phyloP scores from a whole-genome alignment of 108 stramenopile genomes.

The Nitzschia inconspicua region DNA sequence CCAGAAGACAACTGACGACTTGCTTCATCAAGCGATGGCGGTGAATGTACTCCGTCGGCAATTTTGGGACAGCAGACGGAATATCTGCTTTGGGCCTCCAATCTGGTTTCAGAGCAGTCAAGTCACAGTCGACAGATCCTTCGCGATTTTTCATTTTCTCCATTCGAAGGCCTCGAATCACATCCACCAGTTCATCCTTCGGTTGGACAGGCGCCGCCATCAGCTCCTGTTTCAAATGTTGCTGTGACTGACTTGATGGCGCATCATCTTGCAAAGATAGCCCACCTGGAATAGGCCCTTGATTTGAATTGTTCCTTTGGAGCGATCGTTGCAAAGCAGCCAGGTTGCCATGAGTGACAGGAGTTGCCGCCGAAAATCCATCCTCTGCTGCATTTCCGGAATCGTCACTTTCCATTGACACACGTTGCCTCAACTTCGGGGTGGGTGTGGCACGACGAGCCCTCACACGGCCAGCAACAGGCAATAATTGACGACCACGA shows the following conservation, averaged over 20 bases:
- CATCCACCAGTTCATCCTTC: slow-evolving; percentile 81
- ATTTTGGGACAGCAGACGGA: slow-evolving; percentile 75
- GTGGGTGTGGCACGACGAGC: slow-evolving; percentile 81
- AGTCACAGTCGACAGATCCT: slow-evolving; percentile 34
- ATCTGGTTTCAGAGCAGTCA: slow-evolving; percentile 69
- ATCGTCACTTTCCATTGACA: background rate
- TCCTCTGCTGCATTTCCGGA: slow-evolving; percentile 58
- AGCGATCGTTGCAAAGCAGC: slow-evolving; percentile 63
- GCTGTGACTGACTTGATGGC: slow-evolving; percentile 9
- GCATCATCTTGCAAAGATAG: slow-evolving; percentile 9
- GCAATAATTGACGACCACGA: slow-evolving; percentile 72
- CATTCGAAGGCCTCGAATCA: slow-evolving; percentile 70
- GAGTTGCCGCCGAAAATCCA: slow-evolving; percentile 59
- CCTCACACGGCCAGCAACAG: slow-evolving; percentile 72
- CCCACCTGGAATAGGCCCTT: slow-evolving; percentile 12
- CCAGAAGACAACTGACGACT: slow-evolving; percentile 79
- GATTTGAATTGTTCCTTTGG: slow-evolving; percentile 8
- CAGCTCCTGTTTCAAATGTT: slow-evolving; percentile 10
- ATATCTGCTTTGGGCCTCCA: slow-evolving; percentile 85
- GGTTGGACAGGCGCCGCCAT: slow-evolving; percentile 34
- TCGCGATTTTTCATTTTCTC: slow-evolving; percentile 77
- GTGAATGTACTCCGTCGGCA: slow-evolving; percentile 85
- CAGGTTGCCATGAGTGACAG: slow-evolving; percentile 62
- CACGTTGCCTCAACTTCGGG: slow-evolving; percentile 48
- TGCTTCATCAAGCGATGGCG: slow-evolving; percentile 87